Percentiles rank a stretch among this genome's conserved stretches.
Evolutionary conservation across 371 early-diverging fungal species (phyloP).

Genomic region (Batrachochytrium dendrobatidis): DNA sequence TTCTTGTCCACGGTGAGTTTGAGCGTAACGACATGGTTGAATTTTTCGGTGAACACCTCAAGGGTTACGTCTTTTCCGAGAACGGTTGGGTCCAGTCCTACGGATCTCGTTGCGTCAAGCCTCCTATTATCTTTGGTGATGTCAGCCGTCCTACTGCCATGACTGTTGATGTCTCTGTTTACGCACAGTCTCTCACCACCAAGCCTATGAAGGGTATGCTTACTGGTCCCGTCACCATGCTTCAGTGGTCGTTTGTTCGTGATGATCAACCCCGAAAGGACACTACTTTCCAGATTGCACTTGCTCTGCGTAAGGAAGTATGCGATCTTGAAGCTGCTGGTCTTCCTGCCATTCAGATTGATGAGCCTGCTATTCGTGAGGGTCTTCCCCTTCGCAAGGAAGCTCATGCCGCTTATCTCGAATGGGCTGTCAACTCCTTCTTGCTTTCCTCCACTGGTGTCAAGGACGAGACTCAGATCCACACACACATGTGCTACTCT

Average conservation of each 20-base stretch:
- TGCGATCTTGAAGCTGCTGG: constrained; percentile 86
- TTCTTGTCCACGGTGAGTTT: constrained; percentile 93
- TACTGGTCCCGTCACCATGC: constrained; percentile 59
- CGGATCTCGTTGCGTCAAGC: constrained; percentile 81
- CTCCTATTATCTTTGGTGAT: constrained; percentile 65
- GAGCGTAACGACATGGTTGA: constrained; percentile 77
- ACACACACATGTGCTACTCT: constrained; percentile 85
- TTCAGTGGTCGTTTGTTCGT: constrained; percentile 96
- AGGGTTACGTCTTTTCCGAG: constrained; percentile 86
- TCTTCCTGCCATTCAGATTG: constrained; percentile 90
- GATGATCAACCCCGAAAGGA: constrained; percentile 84
- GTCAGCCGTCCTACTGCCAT: constrained; percentile 83
- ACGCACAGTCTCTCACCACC: constrained; percentile 80
- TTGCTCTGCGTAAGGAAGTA: constrained; percentile 95
- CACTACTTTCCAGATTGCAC: constrained; percentile 83
- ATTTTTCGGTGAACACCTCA: constrained; percentile 81
- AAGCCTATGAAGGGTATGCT: constrained; percentile 87
- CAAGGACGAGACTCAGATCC: constrained; percentile 84
- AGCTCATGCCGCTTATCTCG: constrained; percentile 83
- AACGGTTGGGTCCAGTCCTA: constrained; percentile 97
- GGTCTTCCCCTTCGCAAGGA: constrained; percentile 87
- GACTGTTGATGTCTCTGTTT: constrained; percentile 69
- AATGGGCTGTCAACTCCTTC: constrained; percentile 94
- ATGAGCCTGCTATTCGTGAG: constrained; percentile 97
- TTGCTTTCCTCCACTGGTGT: constrained; percentile 85